Base-by-base conservation (phyloP, 306 rosid genomes). In the Alnus glutinosa region DNA sequence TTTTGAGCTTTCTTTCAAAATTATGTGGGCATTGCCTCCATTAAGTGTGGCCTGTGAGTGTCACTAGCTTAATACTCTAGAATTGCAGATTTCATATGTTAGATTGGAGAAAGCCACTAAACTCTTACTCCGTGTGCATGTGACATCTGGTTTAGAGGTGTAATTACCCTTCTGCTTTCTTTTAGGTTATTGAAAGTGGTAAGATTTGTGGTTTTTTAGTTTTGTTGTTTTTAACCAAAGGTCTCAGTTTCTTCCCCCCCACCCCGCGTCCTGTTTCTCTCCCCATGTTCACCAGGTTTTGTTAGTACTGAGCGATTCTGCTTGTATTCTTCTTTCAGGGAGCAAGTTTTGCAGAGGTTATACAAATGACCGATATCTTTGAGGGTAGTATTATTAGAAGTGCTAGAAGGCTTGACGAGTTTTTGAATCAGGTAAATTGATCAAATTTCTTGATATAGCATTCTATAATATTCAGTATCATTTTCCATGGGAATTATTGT, bases 371-470 rank as follows among this genome's bases (percentile, higher is more conserved):
- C 18, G 99, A 93, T 83, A 89, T 95, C 63, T 95, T 95, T 83
- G 98, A 95, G 86, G 99, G 99, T 57, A 95, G 98, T 85, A 91
- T 95, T 77, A 91, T 95, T 66, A 90, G 99, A 83, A 89, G 96
- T 85, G 96, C 97, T 58, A 95, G 98, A 89, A 88, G 99, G 88
- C 99, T 95, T 66, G 99, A 95, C 71, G 99, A 95, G 78, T 95
- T 95, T 83, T 82, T 93, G 85, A 95, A 93, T 86, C 97, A 93
- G 99, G 98, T 92, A 84, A 50, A 59, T 55, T 48, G 48, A 12
- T 55, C 23, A 42, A 11, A 48, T 46, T 54, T 72, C 47, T 79
- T 73, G 74, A 57, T 8, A 9, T 57, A 14, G 47, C 50, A 55
- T 55, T 62, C 50, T 57, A 34, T 70, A 69, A 34, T 64, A 71